phyloP scores from a whole-genome alignment of 2,329 filamentous ascomycete genomes.

The Colletotrichum filicis region DNA sequence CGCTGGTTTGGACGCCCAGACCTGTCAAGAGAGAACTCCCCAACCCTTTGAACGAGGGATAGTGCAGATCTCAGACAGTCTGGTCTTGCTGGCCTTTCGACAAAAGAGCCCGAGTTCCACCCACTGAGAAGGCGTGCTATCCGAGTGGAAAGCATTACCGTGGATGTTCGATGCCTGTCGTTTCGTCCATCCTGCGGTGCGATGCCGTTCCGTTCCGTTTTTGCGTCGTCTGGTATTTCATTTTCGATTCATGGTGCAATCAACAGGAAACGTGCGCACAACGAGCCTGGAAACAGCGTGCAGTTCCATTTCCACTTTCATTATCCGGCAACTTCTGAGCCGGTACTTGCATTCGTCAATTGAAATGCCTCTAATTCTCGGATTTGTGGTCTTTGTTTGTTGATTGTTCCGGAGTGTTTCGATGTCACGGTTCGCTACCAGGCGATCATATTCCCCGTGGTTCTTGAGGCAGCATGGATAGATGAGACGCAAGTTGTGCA shows the following conservation, averaged over 20 bases:
- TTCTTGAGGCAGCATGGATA: neutral
- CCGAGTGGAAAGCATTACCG: constrained; percentile 3
- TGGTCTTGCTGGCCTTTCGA: neutral
- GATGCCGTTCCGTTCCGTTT: constrained; percentile 7
- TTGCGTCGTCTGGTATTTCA: neutral
- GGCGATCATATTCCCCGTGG: neutral
- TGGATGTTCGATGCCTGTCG: neutral
- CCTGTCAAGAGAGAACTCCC: constrained; percentile 12
- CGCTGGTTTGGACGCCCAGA: constrained; percentile 27
- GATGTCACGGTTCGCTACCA: constrained; percentile 1
- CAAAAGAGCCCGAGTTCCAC: neutral
- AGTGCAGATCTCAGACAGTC: neutral
- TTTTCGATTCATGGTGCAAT: constrained; percentile 3
- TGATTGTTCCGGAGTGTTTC: neutral
- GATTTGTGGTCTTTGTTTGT: no score
- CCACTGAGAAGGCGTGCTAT: neutral
- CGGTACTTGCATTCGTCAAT: neutral
- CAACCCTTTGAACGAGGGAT: neutral
- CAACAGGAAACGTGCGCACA: constrained; percentile 5
- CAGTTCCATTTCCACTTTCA: neutral
- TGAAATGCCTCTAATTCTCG: neutral
- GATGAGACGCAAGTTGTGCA: neutral
- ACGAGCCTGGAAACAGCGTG: neutral
- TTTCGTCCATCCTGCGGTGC: constrained; percentile 20
- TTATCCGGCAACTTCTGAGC: constrained; percentile 2